Evolutionary conservation across 257 asterid genomes (phyloP), one percentile per base, ranked within the genome.

Genomic region (Solanum raphanifolium): DNA sequence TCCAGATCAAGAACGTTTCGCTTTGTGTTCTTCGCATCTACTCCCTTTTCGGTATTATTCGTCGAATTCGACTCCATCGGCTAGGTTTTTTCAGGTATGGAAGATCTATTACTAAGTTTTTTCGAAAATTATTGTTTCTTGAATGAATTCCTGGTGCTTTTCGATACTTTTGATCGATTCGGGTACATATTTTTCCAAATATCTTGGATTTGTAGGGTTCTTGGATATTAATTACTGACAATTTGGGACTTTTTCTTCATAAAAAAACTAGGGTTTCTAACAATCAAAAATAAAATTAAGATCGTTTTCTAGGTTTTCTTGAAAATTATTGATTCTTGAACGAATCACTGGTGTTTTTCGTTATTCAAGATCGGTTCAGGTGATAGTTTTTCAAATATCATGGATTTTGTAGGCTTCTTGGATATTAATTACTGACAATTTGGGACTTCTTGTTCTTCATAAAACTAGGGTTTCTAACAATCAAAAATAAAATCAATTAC

Each of bases 1-100:
- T 23, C 21, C 83, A 46, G 90, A 84, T 89, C 89, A 12, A 86
- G 48, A 48, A 74, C 43, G 13, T 48, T 89, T 38, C 16, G 38
- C 35, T 75, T 38, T 86, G 36, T 74, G 34, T 79, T 85, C 68
- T 85, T 85, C 68, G 43, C 7, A 25, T 62, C 36, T 31, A 9
- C 29, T 79, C 18, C 79, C 66, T 81, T 55, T 55, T 25, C 48
- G 82, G 48, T 6, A 69, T 34, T 60, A n/a, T 88, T 86, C 83
- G 27, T 68, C 25, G 20, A 23, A 15, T 88, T 88, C 29, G 48
- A 65, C 66, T 66, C 75, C 85, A 21, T 89, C 46, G 23, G 32
- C 10, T 43, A 29, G 43, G 16, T 9, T 46, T 55, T 87, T 60
- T 13, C 48, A 23, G 55, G 83, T 75, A 75, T 38, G 11, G 32